Evolutionary conservation across 1,284 basidiomycete species (phyloP).

Genomic region (Moesziomyces parantarcticus): DNA sequence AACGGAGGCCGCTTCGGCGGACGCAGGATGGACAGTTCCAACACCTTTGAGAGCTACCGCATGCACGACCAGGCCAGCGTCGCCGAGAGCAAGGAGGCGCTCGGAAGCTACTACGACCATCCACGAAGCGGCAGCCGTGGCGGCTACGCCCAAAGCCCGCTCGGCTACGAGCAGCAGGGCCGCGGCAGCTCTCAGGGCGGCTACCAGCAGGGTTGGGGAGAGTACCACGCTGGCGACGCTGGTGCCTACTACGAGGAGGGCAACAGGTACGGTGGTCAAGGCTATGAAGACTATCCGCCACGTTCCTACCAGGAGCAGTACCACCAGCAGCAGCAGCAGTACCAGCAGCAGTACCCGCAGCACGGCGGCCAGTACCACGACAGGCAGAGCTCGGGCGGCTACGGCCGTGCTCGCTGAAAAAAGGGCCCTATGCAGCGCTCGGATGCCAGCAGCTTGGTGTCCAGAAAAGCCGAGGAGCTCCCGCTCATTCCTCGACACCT

Average conservation of each 20-base stretch:
- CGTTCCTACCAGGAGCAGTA: conserved; percentile 22
- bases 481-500: neutral
- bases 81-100: conserved; percentile 45
- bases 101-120: conserved; percentile 57
- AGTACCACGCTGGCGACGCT: conserved; percentile 59
- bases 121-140: conserved; percentile 40
- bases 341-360: conserved; percentile 18
- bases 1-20: conserved; percentile 41
- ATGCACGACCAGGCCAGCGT: conserved; percentile 55
- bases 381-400: conserved; percentile 19
- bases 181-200: conserved; percentile 16
- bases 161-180: conserved; percentile 38
- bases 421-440: too few species aligned
- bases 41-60: conserved; percentile 61
- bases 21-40: conserved; percentile 34
- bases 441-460: neutral
- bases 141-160: conserved; percentile 33
- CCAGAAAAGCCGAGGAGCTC: conserved; percentile 4
- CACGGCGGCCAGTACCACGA: conserved; percentile 25
- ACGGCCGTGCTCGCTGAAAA: conserved; percentile 23
- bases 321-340: conserved; percentile 17
- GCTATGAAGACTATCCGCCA: conserved; percentile 38
- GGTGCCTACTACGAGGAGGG: conserved; percentile 60
- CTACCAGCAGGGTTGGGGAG: conserved; percentile 60
- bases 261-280: conserved; percentile 39